phyloP scores from a whole-genome alignment of 192 early-diverging fungal genomes.

The Thamnidium elegans region DNA sequence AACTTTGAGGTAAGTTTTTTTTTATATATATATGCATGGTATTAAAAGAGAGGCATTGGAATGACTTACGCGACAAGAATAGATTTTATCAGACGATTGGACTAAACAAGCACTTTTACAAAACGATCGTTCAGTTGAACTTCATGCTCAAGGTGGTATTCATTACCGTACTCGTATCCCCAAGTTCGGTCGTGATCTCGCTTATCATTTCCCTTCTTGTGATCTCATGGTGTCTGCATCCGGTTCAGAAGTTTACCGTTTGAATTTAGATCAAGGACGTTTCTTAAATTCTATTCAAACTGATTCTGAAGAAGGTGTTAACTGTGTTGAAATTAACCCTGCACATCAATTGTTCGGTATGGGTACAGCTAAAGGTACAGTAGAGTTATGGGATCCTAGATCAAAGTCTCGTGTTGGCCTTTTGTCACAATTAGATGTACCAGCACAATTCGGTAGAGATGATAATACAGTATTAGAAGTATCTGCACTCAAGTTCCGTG shows the following conservation, averaged over 20 bases:
- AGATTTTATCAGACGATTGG: constrained; percentile 96
- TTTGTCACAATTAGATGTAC: constrained; percentile 50
- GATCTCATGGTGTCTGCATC: constrained; percentile 84
- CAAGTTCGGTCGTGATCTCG: constrained; percentile 88
- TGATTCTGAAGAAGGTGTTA: constrained; percentile 58
- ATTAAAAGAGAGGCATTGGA: not conserved
- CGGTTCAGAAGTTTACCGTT: constrained; percentile 78
- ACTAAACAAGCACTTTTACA: constrained; percentile 92
- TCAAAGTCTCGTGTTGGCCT: constrained; percentile 72
- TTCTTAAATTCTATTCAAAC: constrained; percentile 86
- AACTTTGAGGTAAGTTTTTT: constrained; percentile 54
- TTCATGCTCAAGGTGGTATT: constrained; percentile 93
- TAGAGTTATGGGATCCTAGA: constrained; percentile 97
- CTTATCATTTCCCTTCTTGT: constrained; percentile 89
- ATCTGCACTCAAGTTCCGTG: constrained; percentile 74
- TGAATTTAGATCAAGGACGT: constrained; percentile 92
- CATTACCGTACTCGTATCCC: constrained; percentile 94
- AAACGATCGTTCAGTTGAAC: constrained; percentile 85
- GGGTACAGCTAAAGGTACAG: constrained; percentile 80
- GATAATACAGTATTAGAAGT: constrained; percentile 54
- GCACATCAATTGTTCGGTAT: constrained; percentile 92
- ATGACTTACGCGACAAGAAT: not conserved
- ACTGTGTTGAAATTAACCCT: constrained; percentile 76
- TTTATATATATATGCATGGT: no score
- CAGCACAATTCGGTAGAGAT: constrained; percentile 28